Percentiles rank a stretch among this genome's conserved stretches.
phyloP scores from a whole-genome alignment of 352 stramenopile species.

The Globisporangium carolinianum region DNA sequence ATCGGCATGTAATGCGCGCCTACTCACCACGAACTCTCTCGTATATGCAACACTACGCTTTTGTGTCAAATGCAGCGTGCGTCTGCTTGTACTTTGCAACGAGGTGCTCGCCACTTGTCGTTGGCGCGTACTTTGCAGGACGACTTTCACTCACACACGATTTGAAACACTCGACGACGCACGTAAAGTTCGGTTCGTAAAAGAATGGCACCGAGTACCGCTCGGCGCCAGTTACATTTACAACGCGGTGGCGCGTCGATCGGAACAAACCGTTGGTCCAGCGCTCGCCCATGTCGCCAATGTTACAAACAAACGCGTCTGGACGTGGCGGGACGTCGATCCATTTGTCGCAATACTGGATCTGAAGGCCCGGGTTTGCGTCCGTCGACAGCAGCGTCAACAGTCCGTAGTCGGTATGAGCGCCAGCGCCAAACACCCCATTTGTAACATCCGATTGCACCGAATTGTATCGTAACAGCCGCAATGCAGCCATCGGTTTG shows the following conservation, averaged over 20 bases:
- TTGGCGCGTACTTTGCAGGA: slow-evolving; percentile 48
- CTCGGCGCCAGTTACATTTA: slow-evolving; percentile 49
- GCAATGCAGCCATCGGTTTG: slow-evolving; percentile 72
- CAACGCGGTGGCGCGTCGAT: slow-evolving; percentile 59
- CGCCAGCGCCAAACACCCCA: slow-evolving; percentile 69
- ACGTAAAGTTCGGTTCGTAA: slow-evolving; percentile 71
- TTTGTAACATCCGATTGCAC: slow-evolving; percentile 49
- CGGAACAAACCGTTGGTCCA: slow-evolving; percentile 68
- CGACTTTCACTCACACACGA: slow-evolving; percentile 43
- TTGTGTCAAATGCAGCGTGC: slow-evolving; percentile 40
- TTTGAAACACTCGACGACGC: slow-evolving; percentile 49
- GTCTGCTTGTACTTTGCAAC: slow-evolving; percentile 73
- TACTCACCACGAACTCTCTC: too few relatives aligned
- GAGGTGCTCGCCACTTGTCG: slow-evolving; percentile 71
- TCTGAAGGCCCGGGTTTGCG: slow-evolving; percentile 46
- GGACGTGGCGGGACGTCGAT: slow-evolving; percentile 45
- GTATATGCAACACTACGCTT: too few relatives aligned
- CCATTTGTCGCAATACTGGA: slow-evolving; percentile 46
- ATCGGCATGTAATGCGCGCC: too few relatives aligned
- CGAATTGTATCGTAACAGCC: slow-evolving; percentile 69
- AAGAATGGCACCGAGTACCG: slow-evolving; percentile 80
- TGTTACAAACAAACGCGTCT: slow-evolving; percentile 64
- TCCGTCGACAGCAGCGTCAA: slow-evolving; percentile 68
- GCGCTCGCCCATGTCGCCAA: slow-evolving; percentile 69
- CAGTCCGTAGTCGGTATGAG: slow-evolving; percentile 70